Evolutionary conservation across 495 filamentous ascomycete species (phyloP).

Genomic region (Aspergillus indologenus): DNA sequence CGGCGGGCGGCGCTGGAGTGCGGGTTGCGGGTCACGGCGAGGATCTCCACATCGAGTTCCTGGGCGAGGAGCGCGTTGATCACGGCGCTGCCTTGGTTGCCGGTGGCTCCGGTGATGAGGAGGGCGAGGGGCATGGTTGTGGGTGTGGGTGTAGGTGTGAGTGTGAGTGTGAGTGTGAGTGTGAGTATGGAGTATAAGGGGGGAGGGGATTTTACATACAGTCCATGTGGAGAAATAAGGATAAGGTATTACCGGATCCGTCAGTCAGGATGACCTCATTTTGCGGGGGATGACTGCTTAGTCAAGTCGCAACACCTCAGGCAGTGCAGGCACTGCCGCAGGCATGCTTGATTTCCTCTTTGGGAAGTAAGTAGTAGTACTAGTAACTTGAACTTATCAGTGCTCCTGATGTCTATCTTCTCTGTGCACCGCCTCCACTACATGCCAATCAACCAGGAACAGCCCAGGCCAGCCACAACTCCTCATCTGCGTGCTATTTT

Average conservation of each 20-base stretch:
- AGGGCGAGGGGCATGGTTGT: neutral
- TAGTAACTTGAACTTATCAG: too few relatives aligned
- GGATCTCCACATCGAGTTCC: constrained; percentile 53
- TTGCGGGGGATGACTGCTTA: too few relatives aligned
- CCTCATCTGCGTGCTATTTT: neutral
- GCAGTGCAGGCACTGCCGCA: neutral
- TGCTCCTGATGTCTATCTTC: too few relatives aligned
- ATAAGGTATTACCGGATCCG: too few relatives aligned
- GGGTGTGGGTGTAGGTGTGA: neutral
- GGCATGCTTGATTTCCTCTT: neutral
- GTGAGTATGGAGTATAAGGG: neutral
- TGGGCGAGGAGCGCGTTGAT: constrained; percentile 53
- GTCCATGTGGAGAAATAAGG: too few relatives aligned
- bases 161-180: neutral
- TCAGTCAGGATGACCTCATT: too few relatives aligned
- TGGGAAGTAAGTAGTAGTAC: neutral
- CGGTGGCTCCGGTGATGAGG: neutral
- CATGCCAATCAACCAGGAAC: too few relatives aligned
- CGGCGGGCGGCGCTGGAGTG: constrained; percentile 50
- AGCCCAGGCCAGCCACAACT: neutral
- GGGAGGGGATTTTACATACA: too few relatives aligned
- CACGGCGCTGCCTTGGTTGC: constrained; percentile 1
- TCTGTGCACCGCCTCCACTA: neutral
- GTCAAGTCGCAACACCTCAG: too few relatives aligned
- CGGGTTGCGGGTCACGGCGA: constrained; percentile 66